A percentile compares a stretch with the other conserved stretches of the same genome.
Evolutionary conservation across 176 grass and related monocot genomes (phyloP).

Genomic region (Cenchrus americanus): DNA sequence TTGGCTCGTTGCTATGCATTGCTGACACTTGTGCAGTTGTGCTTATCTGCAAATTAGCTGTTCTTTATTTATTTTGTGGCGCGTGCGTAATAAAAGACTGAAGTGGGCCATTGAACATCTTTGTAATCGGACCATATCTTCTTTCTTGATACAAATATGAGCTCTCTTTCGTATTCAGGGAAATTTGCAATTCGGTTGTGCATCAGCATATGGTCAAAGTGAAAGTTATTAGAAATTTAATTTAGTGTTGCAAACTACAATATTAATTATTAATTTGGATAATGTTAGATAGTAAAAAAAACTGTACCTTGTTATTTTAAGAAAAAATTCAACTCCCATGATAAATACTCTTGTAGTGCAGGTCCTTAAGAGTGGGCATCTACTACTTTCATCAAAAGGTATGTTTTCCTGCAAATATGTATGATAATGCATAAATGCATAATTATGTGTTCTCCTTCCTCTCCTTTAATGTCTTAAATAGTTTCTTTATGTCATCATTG

Average conservation of each 20-base stretch:
- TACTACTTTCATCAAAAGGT: conserved; percentile 96
- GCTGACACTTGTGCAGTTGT: background rate
- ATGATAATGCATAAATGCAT: background rate
- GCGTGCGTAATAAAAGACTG: too few relatives aligned
- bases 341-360: conserved; percentile 48
- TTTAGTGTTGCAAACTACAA: background rate
- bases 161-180: too few relatives aligned
- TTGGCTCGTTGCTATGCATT: conserved; percentile 6
- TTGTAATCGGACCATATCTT: too few relatives aligned
- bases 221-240: background rate
- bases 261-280: conserved; percentile 22
- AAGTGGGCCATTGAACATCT: too few relatives aligned
- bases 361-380: conserved; percentile 90
- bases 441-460: conserved; percentile 18
- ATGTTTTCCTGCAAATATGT: conserved; percentile 31
- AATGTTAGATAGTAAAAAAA: background rate
- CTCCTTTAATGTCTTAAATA: background rate
- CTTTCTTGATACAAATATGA: too few relatives aligned
- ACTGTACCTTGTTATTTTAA: background rate
- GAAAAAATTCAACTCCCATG: conserved; percentile 12
- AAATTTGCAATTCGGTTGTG: background rate
- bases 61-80: too few relatives aligned
- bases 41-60: conserved; percentile 30
- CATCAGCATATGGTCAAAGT: background rate
- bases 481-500: background rate